Conservation (phyloP, 306 rosid species). For the Cucumis melo region DNA sequence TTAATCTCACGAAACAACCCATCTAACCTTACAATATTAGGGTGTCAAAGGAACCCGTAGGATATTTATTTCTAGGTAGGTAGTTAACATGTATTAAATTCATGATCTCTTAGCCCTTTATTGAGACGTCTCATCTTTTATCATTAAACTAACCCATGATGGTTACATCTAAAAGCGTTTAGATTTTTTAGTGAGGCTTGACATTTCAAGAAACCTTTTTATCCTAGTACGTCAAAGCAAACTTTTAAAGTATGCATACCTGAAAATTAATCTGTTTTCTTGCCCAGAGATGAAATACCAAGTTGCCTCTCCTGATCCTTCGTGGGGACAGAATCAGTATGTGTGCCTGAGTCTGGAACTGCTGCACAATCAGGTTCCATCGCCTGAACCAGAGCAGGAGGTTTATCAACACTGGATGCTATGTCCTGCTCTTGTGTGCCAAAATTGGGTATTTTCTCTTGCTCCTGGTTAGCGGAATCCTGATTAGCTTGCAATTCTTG, state of each 20-base stretch:
- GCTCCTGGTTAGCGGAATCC: not conserved
- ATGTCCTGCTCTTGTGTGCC: not conserved
- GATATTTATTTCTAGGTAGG: no score
- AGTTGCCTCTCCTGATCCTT: not conserved
- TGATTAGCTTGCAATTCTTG: slow-evolving; percentile 4
- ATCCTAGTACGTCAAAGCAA: not conserved
- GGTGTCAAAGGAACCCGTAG: no score
- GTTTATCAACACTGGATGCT: not conserved
- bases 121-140: no score
- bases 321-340: not conserved
- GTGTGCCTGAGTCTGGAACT: not conserved
- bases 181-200: not conserved
- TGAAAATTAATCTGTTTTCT: not conserved
- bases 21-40: no score
- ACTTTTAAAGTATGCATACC: not conserved
- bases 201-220: not conserved
- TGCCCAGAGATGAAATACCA: not conserved
- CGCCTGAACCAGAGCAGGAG: not conserved
- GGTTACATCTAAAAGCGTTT: not conserved
- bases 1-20: no score
- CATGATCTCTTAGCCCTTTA: no score
- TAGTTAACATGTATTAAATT: no score
- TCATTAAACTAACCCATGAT: no score
- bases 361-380: not conserved
- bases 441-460: not conserved